A percentile compares a stretch with the other conserved stretches of the same genome.
These are phyloP conservation scores for Daedaleopsis sinensis DNA, from an alignment of 768 basidiomycete genomes.

Conservation along the genomic window DNA sequence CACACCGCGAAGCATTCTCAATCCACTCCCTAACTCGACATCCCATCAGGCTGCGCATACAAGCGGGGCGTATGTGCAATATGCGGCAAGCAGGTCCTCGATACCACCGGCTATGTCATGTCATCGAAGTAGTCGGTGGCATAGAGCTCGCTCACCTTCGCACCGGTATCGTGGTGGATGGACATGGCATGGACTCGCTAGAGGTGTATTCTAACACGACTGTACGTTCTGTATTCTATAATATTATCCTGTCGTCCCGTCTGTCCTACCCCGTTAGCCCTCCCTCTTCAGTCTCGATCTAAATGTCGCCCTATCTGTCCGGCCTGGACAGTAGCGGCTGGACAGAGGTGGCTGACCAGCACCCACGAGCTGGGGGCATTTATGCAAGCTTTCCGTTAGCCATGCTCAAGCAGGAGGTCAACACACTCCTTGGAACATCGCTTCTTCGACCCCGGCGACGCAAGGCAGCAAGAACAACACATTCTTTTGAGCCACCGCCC, in stretches of 20 bases:
- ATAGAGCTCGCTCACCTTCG: not conserved
- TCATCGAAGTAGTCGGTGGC: constrained; percentile 65
- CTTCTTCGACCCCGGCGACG: no score
- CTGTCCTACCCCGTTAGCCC: not conserved
- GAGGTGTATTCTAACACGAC: constrained; percentile 12
- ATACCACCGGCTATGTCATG: constrained; percentile 85
- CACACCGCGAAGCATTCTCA: not conserved
- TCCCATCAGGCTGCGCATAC: constrained; percentile 73
- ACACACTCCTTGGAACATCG: no score
- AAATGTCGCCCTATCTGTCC: not conserved
- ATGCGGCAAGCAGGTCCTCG: constrained; percentile 85
- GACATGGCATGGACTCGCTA: constrained; percentile 12
- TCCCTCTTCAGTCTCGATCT: not conserved
- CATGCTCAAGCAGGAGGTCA: no score
- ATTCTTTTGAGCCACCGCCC: no score
- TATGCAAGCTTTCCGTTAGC: no score
- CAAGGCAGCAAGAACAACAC: no score
- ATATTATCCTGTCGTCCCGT: not conserved
- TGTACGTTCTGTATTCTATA: constrained; percentile 20
- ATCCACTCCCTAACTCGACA: not conserved
- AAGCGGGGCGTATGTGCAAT: constrained; percentile 87
- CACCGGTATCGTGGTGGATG: not conserved
- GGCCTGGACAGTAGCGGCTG: not conserved
- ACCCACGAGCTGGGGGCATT: no score
- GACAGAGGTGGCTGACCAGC: not conserved